Evolutionary conservation across 176 grass and related monocot species (phyloP).

Genomic region (Ensete ventricosum): DNA sequence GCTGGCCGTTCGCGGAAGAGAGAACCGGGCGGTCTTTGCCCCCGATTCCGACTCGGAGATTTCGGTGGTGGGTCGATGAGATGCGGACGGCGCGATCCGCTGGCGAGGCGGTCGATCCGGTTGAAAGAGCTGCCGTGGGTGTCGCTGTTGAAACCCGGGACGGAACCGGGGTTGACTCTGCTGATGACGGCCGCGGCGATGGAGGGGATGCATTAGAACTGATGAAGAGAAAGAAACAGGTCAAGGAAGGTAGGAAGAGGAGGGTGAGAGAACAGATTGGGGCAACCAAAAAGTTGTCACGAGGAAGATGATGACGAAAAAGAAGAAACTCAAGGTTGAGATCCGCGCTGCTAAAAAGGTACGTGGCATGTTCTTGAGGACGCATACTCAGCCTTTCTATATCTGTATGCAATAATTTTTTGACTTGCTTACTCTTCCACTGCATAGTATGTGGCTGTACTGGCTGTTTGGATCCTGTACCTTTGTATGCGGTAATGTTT

Average conservation of each 20-base stretch:
- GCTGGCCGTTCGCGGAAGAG: slow-evolving; percentile 15
- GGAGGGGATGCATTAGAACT: neutral
- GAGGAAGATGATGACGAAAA: neutral
- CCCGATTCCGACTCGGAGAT: slow-evolving; percentile 26
- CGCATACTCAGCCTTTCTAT: neutral
- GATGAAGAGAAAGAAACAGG: neutral
- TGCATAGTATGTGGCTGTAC: too few species aligned
- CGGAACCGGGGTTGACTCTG: too few species aligned
- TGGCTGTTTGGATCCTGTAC: too few species aligned
- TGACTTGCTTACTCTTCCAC: too few species aligned
- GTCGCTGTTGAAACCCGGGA: too few species aligned
- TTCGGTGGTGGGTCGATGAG: slow-evolving; percentile 51
- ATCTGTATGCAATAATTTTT: too few species aligned
- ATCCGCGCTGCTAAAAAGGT: neutral
- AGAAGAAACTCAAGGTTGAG: neutral
- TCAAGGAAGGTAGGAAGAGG: neutral
- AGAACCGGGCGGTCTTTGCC: slow-evolving; percentile 11
- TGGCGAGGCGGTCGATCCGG: neutral
- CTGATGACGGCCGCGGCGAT: neutral
- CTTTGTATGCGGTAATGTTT: too few species aligned
- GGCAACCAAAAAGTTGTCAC: neutral
- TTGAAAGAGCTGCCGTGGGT: too few species aligned
- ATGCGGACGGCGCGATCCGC: slow-evolving; percentile 6
- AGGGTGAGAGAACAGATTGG: neutral
- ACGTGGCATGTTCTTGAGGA: neutral